phyloP scores from a whole-genome alignment of 164 flowering plant genomes.

The Aristolochia fimbriata region DNA sequence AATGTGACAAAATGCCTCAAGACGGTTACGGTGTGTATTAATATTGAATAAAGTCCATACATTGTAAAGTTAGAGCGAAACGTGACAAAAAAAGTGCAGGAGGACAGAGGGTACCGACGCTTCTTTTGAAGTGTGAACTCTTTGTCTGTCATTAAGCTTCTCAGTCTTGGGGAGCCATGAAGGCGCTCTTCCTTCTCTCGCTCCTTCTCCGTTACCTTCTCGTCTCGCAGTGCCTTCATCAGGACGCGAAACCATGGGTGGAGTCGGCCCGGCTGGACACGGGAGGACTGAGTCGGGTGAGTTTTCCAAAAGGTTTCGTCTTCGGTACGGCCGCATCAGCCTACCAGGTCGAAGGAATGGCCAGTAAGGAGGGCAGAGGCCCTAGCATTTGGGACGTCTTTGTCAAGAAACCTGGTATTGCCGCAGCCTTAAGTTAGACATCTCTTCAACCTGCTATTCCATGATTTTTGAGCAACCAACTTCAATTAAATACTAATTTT shows the following conservation, averaged over 20 bases:
- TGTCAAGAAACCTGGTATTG: conserved; percentile 32
- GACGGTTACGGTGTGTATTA: too few relatives aligned
- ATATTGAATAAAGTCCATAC: too few relatives aligned
- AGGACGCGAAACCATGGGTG: neutral
- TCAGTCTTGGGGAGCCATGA: neutral
- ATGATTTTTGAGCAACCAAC: too few relatives aligned
- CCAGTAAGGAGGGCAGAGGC: conserved; percentile 36
- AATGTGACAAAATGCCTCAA: too few relatives aligned
- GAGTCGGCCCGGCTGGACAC: neutral
- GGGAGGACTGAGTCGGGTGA: conserved; percentile 11
- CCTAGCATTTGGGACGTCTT: conserved; percentile 56
- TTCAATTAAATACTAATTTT: conserved; percentile 28
- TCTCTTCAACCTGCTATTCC: neutral
- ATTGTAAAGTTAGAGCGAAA: too few relatives aligned
- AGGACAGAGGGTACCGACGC: too few relatives aligned
- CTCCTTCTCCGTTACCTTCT: neutral
- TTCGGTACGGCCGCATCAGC: conserved; percentile 60
- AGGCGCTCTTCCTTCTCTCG: neutral
- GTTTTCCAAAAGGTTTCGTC: conserved; percentile 37
- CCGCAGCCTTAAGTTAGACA: neutral
- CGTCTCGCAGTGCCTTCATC: too few relatives aligned
- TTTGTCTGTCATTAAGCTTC: too few relatives aligned
- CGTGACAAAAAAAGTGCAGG: too few relatives aligned
- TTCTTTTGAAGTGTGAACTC: too few relatives aligned
- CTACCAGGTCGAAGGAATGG: conserved; percentile 58